These are phyloP conservation scores for Fusarium liriodendri DNA, from an alignment of 2,329 filamentous ascomycete genomes.

Conservation along the genomic window DNA sequence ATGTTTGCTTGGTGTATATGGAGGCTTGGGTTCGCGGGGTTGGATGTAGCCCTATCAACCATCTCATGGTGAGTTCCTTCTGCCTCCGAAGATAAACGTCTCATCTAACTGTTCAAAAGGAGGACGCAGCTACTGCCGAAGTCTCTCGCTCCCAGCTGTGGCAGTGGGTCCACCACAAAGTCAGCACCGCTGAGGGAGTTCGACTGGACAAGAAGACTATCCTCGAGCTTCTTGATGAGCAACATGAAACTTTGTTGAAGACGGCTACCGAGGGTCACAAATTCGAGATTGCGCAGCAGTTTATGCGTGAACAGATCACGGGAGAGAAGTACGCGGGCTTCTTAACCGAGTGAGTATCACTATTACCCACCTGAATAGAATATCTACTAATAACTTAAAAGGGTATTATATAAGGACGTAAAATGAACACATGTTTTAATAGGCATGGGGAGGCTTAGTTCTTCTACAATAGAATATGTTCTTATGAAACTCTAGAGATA, in stretches of 20 bases:
- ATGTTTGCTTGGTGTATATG: slow-evolving; percentile 97
- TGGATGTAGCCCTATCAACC: slow-evolving; percentile 98
- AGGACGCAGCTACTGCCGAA: slow-evolving; percentile 97
- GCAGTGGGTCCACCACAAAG: slow-evolving; percentile 86
- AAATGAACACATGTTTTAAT: too few species aligned
- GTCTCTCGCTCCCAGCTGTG: slow-evolving; percentile 94
- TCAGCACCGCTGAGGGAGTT: slow-evolving; percentile 81
- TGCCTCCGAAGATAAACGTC: background rate
- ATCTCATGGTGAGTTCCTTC: slow-evolving; percentile 72
- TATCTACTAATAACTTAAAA: background rate
- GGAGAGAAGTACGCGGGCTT: slow-evolving; percentile 11
- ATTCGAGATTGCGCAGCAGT: slow-evolving; percentile 1
- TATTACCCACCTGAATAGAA: too few species aligned
- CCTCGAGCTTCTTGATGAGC: background rate
- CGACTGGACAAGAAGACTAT: background rate
- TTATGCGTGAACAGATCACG: slow-evolving; percentile 13
- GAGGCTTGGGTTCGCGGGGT: slow-evolving; percentile 96
- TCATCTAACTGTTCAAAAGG: slow-evolving; percentile 48
- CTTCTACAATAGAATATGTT: too few species aligned
- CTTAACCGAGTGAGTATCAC: background rate
- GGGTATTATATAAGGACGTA: background rate
- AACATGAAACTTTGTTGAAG: background rate
- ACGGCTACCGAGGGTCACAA: background rate
- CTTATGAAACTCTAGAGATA: too few species aligned
- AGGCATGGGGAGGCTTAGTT: too few species aligned